Conservation (phyloP, 2,329 filamentous ascomycete genomes). For the Phaeosphaeria sp. region DNA sequence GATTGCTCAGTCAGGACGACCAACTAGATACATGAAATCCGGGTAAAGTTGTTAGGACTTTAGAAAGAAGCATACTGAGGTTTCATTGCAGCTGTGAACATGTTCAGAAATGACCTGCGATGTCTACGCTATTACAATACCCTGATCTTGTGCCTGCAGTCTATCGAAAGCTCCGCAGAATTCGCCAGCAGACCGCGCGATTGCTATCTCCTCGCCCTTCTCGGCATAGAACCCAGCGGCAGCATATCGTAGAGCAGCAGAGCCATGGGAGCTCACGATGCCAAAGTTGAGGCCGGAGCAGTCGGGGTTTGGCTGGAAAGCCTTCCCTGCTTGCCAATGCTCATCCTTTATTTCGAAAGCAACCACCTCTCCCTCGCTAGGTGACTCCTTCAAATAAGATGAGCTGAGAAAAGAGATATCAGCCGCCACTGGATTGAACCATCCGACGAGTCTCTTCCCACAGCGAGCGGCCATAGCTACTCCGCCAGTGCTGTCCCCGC, state of each 20-base stretch:
- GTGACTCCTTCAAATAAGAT: not conserved
- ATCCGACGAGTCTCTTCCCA: not conserved
- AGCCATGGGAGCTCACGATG: not conserved
- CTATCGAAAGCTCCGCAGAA: not conserved
- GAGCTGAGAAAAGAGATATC: not conserved
- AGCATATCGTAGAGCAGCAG: not conserved
- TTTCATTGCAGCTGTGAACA: too few species aligned
- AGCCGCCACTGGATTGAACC: not conserved
- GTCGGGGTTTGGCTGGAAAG: not conserved
- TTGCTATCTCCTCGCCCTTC: not conserved
- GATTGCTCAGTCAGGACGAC: too few species aligned
- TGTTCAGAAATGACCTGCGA: too few species aligned
- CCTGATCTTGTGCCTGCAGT: not conserved
- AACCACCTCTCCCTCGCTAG: not conserved
- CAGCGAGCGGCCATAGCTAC: not conserved
- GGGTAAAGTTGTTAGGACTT: too few species aligned
- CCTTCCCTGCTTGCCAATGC: not conserved
- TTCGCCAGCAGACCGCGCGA: not conserved
- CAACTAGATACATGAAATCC: too few species aligned
- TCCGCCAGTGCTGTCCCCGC: too few species aligned
- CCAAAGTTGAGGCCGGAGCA: not conserved
- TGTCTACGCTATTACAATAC: not conserved
- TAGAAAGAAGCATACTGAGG: too few species aligned
- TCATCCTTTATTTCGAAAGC: not conserved
- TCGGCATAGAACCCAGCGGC: not conserved